A percentile compares a stretch with the other conserved stretches of the same genome.
Conservation (phyloP, 192 early-diverging fungal genomes). For the Coemansia umbellata region DNA sequence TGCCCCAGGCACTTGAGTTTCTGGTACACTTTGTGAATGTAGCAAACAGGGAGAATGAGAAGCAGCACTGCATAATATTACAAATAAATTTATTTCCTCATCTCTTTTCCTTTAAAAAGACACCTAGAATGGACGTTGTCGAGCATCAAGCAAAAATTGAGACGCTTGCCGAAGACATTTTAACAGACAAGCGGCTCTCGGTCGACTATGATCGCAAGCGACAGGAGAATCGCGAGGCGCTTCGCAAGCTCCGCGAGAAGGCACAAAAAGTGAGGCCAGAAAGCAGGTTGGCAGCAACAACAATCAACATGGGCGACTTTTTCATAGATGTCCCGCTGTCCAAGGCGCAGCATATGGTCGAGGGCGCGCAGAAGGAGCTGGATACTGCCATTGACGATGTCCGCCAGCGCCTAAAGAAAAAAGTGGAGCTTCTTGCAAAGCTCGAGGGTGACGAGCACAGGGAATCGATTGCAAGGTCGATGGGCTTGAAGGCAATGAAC, state of each 20-base stretch:
- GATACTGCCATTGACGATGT: slow-evolving; percentile 39
- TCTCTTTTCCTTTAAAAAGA: not conserved
- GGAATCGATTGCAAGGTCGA: slow-evolving; percentile 3
- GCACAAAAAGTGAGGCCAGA: slow-evolving; percentile 8
- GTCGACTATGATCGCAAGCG: slow-evolving; percentile 37
- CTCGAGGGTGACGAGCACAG: slow-evolving; percentile 26
- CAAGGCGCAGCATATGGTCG: slow-evolving; percentile 34
- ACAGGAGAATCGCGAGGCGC: slow-evolving; percentile 42
- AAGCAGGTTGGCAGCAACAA: slow-evolving; percentile 18
- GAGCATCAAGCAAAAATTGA: slow-evolving; percentile 34
- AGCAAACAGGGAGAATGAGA: too few species aligned
- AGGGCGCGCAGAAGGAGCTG: slow-evolving; percentile 38
- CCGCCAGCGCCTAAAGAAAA: slow-evolving; percentile 30
- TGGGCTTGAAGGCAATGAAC: slow-evolving; percentile 14
- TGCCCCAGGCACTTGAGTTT: too few species aligned
- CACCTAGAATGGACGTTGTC: slow-evolving; percentile 21
- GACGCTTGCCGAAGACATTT: slow-evolving; percentile 41
- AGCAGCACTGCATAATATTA: too few species aligned
- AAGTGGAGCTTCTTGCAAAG: slow-evolving; percentile 23
- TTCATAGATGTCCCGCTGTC: slow-evolving; percentile 36
- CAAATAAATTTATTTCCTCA: too few species aligned
- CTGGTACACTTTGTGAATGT: too few species aligned
- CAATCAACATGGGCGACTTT: slow-evolving; percentile 52
- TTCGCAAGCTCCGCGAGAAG: slow-evolving; percentile 21
- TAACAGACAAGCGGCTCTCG: slow-evolving; percentile 41